These are phyloP conservation scores for Phytophthora ohioensis DNA, from an alignment of 352 stramenopile genomes.

Conservation along the genomic window DNA sequence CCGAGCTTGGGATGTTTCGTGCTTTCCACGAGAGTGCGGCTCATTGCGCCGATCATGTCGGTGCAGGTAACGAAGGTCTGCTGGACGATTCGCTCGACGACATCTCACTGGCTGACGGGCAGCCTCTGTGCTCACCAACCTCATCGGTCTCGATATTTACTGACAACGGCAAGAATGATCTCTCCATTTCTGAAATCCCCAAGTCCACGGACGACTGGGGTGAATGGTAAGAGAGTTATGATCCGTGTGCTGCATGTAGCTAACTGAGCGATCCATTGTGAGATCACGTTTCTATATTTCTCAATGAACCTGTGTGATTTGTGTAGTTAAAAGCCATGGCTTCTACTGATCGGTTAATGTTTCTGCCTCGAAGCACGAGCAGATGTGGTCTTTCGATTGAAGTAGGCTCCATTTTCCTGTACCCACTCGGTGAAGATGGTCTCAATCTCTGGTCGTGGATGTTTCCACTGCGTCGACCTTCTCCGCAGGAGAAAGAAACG, in stretches of 20 bases:
- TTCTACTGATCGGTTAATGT: conserved; percentile 6
- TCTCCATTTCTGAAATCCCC: conserved; percentile 15
- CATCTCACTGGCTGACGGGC: conserved; percentile 49
- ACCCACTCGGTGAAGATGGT: conserved; percentile 80
- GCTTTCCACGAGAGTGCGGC: conserved; percentile 54
- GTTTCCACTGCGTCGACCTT: conserved; percentile 90
- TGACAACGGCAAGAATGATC: conserved; percentile 50
- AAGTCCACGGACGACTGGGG: conserved; percentile 67
- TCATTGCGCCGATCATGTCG: conserved; percentile 42
- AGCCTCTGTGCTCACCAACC: conserved; percentile 46
- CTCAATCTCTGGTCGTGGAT: conserved; percentile 78
- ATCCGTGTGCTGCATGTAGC: conserved; percentile 28
- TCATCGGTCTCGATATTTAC: conserved; percentile 58
- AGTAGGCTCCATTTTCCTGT: conserved; percentile 68
- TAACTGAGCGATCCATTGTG: conserved; percentile 12
- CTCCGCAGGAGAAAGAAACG: background rate
- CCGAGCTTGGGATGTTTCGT: conserved; percentile 62
- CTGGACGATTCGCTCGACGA: conserved; percentile 47
- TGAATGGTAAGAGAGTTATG: conserved; percentile 57
- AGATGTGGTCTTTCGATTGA: conserved; percentile 42
- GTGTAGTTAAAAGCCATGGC: background rate
- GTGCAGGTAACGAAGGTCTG: conserved; percentile 19
- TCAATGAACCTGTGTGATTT: conserved; percentile 26
- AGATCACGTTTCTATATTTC: conserved; percentile 20
- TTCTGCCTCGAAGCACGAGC: conserved; percentile 21